Evolutionary conservation across 2,329 filamentous ascomycete genomes (phyloP).

Genomic region (Atkinsonella texensis): DNA sequence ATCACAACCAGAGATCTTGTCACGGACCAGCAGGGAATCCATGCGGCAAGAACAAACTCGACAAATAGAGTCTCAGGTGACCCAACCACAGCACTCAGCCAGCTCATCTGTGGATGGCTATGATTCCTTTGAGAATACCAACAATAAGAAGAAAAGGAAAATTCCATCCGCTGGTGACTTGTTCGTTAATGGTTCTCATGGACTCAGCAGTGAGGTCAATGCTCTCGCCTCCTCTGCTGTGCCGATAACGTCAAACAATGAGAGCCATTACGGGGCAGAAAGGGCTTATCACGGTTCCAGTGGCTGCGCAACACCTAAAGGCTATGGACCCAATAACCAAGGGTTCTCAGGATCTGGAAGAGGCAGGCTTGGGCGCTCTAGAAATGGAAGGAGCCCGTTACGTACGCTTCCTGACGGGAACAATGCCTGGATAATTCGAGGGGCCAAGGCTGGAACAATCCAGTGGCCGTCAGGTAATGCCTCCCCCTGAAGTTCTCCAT

Average conservation of each 20-base stretch:
- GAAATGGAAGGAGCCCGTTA: conserved; percentile 50
- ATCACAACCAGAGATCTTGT: conserved; percentile 33
- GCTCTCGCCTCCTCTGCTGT: conserved; percentile 15
- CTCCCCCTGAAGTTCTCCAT: no score
- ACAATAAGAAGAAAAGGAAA: conserved; percentile 99
- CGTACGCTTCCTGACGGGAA: conserved; percentile 47
- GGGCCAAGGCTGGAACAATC: conserved; percentile 32
- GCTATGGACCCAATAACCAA: conserved; percentile 34
- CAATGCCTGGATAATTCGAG: conserved; percentile 41
- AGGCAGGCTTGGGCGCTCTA: conserved; percentile 64
- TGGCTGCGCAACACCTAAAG: conserved; percentile 28
- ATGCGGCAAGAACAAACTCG: conserved; percentile 33
- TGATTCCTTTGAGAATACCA: conserved; percentile 95
- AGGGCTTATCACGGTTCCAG: conserved; percentile 12
- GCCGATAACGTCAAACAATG: conserved; percentile 18
- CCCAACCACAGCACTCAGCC: conserved; percentile 50
- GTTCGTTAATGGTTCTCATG: conserved; percentile 31
- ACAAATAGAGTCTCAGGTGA: conserved; percentile 27
- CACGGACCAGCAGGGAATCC: conserved; percentile 29
- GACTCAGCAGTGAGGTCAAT: conserved; percentile 29
- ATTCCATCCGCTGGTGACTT: conserved; percentile 79
- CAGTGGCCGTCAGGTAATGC: conserved; percentile 33
- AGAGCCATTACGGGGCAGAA: conserved; percentile 13
- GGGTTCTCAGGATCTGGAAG: conserved; percentile 77
- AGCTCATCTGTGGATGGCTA: conserved; percentile 73